phyloP scores from a whole-genome alignment of 2,329 filamentous ascomycete genomes.

The Dothiorella sarmentorum region DNA sequence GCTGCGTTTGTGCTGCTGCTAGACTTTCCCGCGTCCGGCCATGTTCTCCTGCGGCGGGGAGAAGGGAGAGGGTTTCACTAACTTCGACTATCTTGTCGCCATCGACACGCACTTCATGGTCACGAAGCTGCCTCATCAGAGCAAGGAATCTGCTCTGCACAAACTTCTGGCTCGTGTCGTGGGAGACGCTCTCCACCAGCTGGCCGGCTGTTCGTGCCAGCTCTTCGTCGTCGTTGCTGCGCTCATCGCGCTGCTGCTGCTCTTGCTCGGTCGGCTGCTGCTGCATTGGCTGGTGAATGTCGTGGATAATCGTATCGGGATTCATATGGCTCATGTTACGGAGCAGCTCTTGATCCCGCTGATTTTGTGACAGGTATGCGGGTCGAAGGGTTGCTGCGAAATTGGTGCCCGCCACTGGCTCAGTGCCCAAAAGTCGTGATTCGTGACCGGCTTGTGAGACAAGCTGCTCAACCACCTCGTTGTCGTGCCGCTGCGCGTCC shows the following conservation, averaged over 20 bases:
- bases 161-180: conserved; percentile 71
- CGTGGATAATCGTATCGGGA: too few relatives aligned
- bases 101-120: conserved; percentile 68
- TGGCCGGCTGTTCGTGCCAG: conserved; percentile 69
- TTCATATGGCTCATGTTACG: conserved; percentile 2
- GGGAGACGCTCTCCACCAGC: conserved; percentile 64
- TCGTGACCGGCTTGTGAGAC: neutral
- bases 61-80: conserved; percentile 24
- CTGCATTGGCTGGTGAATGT: neutral
- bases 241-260: conserved; percentile 21
- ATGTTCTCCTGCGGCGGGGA: conserved; percentile 2
- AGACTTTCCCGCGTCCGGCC: neutral
- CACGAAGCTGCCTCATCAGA: conserved; percentile 72
- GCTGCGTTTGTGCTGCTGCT: neutral
- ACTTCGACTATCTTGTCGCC: conserved; percentile 64
- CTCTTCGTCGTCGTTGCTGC: conserved; percentile 56
- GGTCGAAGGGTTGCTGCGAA: neutral
- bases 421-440: neutral
- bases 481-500: neutral
- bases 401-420: neutral
- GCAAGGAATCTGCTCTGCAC: conserved; percentile 72
- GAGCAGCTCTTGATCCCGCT: neutral
- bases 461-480: neutral
- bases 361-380: conserved; percentile 3
- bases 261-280: neutral